Percentiles rank a stretch among this genome's conserved stretches.
Evolutionary conservation across 257 asterid genomes (phyloP).

Genomic region (Salvia rosmarinus): DNA sequence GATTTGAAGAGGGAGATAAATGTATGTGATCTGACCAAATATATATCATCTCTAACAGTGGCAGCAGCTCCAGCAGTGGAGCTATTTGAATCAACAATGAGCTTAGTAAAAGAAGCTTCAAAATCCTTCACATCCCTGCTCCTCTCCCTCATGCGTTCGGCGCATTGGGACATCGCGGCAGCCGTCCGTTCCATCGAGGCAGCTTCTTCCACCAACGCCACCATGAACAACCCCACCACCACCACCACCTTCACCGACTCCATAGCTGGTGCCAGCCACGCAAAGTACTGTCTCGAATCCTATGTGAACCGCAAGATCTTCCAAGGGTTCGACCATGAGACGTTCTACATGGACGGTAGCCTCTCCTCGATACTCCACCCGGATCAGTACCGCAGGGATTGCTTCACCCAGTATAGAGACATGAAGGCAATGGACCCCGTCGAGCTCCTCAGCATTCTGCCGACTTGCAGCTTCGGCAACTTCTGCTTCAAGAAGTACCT

Average conservation of each 20-base stretch:
- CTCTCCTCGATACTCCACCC: constrained; percentile 82
- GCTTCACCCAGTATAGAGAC: constrained; percentile 87
- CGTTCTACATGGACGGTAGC: constrained; percentile 96
- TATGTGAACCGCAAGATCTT: constrained; percentile 81
- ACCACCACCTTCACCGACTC: constrained; percentile 54
- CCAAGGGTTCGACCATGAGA: constrained; percentile 97
- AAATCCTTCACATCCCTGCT: constrained; percentile 78
- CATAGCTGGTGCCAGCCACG: constrained; percentile 74
- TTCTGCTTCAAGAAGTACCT: constrained; percentile 89
- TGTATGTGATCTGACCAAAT: background rate
- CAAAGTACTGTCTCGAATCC: constrained; percentile 82
- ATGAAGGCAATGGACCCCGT: constrained; percentile 94
- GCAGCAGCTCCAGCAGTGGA: constrained; percentile 73
- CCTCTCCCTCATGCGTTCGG: constrained; percentile 91
- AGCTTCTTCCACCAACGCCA: constrained; percentile 54
- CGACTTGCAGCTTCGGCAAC: constrained; percentile 89
- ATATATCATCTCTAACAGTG: constrained; percentile 35
- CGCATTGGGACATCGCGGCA: constrained; percentile 90
- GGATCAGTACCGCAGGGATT: constrained; percentile 83
- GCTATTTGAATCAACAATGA: constrained; percentile 71
- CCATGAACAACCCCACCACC: constrained; percentile 35
- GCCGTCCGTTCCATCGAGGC: constrained; percentile 95
- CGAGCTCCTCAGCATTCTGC: constrained; percentile 84
- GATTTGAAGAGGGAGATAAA: background rate
- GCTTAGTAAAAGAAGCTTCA: constrained; percentile 69